These are phyloP conservation scores for Beauveria bassiana DNA, from an alignment of 2,329 filamentous ascomycete species.

Conservation along the genomic window DNA sequence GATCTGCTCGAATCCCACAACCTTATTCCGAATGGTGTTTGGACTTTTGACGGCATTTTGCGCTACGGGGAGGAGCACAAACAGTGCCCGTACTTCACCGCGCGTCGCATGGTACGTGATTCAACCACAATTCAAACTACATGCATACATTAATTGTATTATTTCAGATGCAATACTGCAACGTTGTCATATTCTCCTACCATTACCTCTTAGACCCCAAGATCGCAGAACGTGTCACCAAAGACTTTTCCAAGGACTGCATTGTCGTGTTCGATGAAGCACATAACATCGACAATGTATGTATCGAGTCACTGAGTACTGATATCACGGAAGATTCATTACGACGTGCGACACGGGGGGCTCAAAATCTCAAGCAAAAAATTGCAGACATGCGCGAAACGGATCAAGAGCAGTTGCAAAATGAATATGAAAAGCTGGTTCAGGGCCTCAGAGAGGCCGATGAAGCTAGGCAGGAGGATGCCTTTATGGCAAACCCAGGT, in stretches of 20 bases:
- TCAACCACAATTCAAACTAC: too few relatives aligned
- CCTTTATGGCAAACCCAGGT: conserved; percentile 91
- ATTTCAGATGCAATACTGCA: conserved; percentile 88
- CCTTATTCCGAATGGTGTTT: conserved; percentile 87
- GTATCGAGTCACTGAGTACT: conserved; percentile 94
- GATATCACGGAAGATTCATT: conserved; percentile 94
- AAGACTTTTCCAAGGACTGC: conserved; percentile 93
- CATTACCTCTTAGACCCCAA: conserved; percentile 97
- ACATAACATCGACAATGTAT: conserved; percentile 99
- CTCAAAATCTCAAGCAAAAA: conserved; percentile 81
- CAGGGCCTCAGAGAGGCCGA: conserved; percentile 84
- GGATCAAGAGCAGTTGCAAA: conserved; percentile 88
- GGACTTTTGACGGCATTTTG: conserved; percentile 84
- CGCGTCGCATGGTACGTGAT: conserved; percentile 71
- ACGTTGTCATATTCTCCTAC: conserved; percentile 99
- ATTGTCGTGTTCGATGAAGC: conserved; percentile 99
- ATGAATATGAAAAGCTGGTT: conserved; percentile 91
- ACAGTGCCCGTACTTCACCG: conserved; percentile 96
- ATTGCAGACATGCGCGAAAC: conserved; percentile 94
- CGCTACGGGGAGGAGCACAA: conserved; percentile 91
- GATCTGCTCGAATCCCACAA: conserved; percentile 93
- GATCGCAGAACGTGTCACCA: conserved; percentile 91
- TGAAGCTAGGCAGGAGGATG: conserved; percentile 83
- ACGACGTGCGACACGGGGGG: conserved; percentile 81
- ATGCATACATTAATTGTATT: neutral